phyloP scores from a whole-genome alignment of 148 eudicot species.

The Persicaria tinctoria region DNA sequence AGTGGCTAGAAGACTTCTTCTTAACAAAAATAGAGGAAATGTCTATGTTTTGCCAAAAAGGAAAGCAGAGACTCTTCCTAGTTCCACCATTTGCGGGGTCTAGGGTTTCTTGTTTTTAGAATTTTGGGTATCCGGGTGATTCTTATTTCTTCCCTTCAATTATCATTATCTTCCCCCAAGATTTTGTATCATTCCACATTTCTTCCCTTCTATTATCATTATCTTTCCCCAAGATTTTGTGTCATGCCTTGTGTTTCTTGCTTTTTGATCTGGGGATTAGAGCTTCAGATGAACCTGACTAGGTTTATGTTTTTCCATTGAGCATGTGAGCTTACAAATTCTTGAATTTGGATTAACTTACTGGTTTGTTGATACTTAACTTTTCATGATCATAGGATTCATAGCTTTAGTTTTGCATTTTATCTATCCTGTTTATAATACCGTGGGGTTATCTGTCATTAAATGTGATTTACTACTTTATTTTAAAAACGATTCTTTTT shows the following conservation, averaged over 20 bases:
- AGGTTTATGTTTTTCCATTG: neutral
- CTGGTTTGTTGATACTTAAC: neutral
- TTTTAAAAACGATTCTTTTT: neutral
- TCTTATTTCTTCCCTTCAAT: neutral
- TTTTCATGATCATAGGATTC: neutral
- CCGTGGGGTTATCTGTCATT: neutral
- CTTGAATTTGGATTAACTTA: neutral
- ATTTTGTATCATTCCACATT: neutral
- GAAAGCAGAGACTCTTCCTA: neutral
- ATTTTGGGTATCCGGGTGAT: constrained; percentile 3
- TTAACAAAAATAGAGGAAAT: neutral
- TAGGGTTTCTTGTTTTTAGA: neutral
- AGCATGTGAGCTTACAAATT: neutral
- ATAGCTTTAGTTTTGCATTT: neutral
- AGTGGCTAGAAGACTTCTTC: neutral
- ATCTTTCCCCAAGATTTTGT: neutral
- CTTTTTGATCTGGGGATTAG: neutral
- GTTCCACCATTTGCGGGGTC: neutral
- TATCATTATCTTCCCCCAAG: neutral
- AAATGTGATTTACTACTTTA: neutral
- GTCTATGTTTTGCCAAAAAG: neutral
- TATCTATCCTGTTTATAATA: neutral
- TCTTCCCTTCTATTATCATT: neutral
- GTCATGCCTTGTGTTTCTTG: neutral
- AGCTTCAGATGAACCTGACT: neutral